Base-by-base conservation (phyloP, 805 yeast genomes). In the Monosporozyma servazzii region DNA sequence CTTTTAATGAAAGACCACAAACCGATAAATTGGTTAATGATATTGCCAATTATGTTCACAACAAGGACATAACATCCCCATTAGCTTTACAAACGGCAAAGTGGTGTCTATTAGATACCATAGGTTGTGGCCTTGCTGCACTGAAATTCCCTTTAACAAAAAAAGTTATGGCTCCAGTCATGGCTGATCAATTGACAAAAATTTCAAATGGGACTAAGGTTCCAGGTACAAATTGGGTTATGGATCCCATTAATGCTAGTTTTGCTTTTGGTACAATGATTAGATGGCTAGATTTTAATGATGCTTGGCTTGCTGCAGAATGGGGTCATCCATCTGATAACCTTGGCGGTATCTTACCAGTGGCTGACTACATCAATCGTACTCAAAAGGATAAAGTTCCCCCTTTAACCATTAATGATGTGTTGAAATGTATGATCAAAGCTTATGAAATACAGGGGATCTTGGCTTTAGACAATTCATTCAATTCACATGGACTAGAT, bases 301-400 rank as follows among this genome's bases (percentile, higher is more conserved):
- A 79, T 61, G 79, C 84, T 64, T 79, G 84, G 84, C 65, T 79
- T 41, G 84, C 84, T 47, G 82, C 82, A n/a, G 84, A 80, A 63
- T 79, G 84, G 84, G 84, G 84, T 3, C 84, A 79, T 63, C 84
- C 84, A 23, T 75, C 81, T 31, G 84, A 79, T 59, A 79, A 79
- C 62, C 58, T 79, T 48, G 84, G 83, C 46, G 80, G 81, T 48
- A 78, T 79, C 52, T 63, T 79, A 13, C 80, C 84, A 1, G 79
- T 80, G 33, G 76, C 82, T 31, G 84, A 79, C 63, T 72, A 77
- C 68, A 69, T 75, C 51, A 75, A 80, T 49, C 71, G 83, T 55
- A 59, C 69, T 23, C 63, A 70, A 49, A 72, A 71, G 58, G 70
- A 72, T 17, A 67, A 71, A 31, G 63, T 63, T 37, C 73, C 71